A percentile compares a stretch with the other conserved stretches of the same genome.
Conservation (phyloP, 352 stramenopile species). For the Phytophthora pistaciae region DNA sequence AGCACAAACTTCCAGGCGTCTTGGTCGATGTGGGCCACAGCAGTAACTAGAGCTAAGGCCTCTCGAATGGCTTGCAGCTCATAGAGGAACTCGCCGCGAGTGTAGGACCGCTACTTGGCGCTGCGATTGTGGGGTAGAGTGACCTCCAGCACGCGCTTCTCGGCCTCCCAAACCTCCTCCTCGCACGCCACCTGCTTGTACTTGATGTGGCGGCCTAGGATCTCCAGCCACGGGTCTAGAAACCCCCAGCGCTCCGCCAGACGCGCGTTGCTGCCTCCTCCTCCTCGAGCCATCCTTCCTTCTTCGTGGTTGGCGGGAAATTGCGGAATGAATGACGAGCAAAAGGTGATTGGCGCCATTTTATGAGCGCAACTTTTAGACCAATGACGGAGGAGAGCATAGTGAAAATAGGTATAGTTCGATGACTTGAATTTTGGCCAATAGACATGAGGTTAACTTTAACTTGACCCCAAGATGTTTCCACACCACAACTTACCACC, state of each 20-base stretch:
- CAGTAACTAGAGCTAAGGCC: neutral
- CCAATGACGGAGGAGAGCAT: too few species aligned
- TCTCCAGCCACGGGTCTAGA: neutral
- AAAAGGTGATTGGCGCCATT: too few species aligned
- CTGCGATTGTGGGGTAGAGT: neutral
- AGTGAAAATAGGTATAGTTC: too few species aligned
- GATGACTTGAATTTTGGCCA: too few species aligned
- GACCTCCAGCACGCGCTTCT: conserved; percentile 5
- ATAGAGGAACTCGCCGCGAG: neutral
- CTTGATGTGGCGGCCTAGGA: neutral
- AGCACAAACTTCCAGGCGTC: conserved; percentile 6
- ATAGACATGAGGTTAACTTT: too few species aligned
- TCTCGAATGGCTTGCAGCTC: neutral
- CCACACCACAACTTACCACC: too few species aligned
- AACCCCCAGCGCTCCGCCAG: neutral
- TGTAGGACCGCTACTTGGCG: neutral
- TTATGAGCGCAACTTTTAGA: too few species aligned
- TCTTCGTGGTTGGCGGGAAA: too few species aligned
- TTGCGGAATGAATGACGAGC: too few species aligned
- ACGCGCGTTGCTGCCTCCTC: neutral
- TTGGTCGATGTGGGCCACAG: conserved; percentile 11
- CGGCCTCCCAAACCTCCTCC: conserved; percentile 2
- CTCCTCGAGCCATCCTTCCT: neutral
- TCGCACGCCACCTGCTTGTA: neutral
- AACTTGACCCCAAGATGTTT: too few species aligned